Evolutionary conservation across 768 basidiomycete genomes (phyloP).

Genomic region (Mycena haematopus): DNA sequence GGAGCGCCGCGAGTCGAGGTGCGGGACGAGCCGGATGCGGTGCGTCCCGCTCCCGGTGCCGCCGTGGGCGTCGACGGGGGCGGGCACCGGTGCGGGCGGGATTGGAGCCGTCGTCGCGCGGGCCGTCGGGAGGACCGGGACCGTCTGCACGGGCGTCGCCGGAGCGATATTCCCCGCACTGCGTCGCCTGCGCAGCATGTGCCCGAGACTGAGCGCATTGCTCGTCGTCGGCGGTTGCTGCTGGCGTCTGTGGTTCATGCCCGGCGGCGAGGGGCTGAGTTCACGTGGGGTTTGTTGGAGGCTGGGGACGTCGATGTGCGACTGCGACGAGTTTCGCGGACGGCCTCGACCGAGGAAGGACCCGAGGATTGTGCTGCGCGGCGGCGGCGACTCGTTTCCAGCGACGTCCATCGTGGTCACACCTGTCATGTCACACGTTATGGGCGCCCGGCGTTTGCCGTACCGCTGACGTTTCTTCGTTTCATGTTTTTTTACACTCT

Average conservation of each 20-base stretch:
- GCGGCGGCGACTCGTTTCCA: conserved; percentile 33
- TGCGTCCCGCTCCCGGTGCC: conserved; percentile 42
- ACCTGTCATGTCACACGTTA: too few relatives aligned
- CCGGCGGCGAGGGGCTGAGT: conserved; percentile 53
- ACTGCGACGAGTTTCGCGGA: conserved; percentile 71
- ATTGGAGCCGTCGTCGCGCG: not conserved
- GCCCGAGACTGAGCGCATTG: conserved; percentile 8
- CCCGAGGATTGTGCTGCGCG: conserved; percentile 66
- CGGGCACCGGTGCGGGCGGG: not conserved
- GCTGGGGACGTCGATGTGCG: conserved; percentile 50
- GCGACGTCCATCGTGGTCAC: conserved; percentile 15
- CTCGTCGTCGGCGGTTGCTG: not conserved
- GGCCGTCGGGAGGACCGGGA: not conserved
- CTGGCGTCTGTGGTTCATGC: not conserved
- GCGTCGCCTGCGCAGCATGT: conserved; percentile 15
- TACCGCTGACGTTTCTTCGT: too few relatives aligned
- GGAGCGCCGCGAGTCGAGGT: conserved; percentile 88
- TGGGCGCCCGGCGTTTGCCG: too few relatives aligned
- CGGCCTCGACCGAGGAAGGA: conserved; percentile 69
- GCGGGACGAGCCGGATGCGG: conserved; percentile 93
- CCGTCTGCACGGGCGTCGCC: not conserved
- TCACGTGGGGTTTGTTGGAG: conserved; percentile 37
- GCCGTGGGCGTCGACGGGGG: not conserved
- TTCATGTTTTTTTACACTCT: too few relatives aligned
- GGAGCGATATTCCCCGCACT: conserved; percentile 18